A percentile compares a stretch with the other conserved stretches of the same genome.
These are phyloP conservation scores for Carex littledalei DNA, from an alignment of 176 grass and related monocot genomes.

Conservation along the genomic window DNA sequence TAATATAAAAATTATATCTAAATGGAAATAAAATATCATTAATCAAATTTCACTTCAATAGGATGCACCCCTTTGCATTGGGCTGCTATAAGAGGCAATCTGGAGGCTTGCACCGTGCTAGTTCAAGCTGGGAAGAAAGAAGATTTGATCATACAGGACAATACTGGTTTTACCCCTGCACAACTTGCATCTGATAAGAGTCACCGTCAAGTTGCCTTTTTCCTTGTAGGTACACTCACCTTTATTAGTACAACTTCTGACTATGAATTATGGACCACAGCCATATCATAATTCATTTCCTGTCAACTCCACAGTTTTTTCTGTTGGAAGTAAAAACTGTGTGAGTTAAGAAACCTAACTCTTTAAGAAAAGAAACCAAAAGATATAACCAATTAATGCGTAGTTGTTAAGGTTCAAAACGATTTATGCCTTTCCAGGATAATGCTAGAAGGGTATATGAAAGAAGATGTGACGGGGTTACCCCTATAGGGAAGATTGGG, in stretches of 20 bases:
- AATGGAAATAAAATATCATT: conserved; percentile 1
- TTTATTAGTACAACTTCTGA: background rate
- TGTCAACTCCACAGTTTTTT: background rate
- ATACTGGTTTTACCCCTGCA: conserved; percentile 88
- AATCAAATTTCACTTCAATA: conserved; percentile 33
- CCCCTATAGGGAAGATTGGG: conserved; percentile 47
- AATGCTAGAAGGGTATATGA: conserved; percentile 94
- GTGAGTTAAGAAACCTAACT: background rate
- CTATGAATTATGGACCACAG: background rate
- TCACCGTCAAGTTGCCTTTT: conserved; percentile 96
- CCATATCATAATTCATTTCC: background rate
- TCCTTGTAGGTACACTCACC: conserved; percentile 71
- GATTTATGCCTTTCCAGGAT: conserved; percentile 43
- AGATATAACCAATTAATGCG: background rate
- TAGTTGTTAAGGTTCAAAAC: background rate
- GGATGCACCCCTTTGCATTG: conserved; percentile 99
- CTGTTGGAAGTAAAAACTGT: background rate
- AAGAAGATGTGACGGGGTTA: conserved; percentile 58
- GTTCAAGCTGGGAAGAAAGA: conserved; percentile 99
- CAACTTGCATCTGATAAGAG: conserved; percentile 87
- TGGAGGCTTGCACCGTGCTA: conserved; percentile 85
- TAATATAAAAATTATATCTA: background rate
- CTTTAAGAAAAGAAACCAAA: background rate
- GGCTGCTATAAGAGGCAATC: conserved; percentile 94
- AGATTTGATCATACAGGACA: conserved; percentile 78